These are phyloP conservation scores for Phialophora verrucosa DNA, from an alignment of 2,329 filamentous ascomycete genomes.

Conservation along the genomic window DNA sequence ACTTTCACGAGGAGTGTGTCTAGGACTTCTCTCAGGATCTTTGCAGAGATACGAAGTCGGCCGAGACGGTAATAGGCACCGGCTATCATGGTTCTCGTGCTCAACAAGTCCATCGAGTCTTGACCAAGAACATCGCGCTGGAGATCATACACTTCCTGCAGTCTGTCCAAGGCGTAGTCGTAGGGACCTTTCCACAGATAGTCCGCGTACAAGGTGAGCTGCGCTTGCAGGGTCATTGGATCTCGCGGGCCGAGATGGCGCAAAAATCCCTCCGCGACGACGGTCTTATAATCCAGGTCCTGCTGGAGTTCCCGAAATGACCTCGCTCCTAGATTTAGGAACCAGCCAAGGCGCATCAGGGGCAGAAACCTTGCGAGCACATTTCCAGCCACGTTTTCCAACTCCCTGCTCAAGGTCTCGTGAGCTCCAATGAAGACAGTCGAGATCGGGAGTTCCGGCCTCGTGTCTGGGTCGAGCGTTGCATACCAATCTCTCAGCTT, in stretches of 20 bases:
- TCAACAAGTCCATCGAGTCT: background rate
- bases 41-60: background rate
- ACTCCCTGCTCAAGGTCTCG: background rate
- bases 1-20: background rate
- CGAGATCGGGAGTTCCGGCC: background rate
- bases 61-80: background rate
- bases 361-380: slow-evolving; percentile 5
- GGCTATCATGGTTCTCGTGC: slow-evolving; percentile 1
- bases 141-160: background rate
- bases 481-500: slow-evolving; percentile 2
- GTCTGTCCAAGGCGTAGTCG: background rate
- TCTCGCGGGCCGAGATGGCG: background rate
- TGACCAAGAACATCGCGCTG: background rate
- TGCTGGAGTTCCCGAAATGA: slow-evolving; percentile 1
- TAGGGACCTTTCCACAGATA: slow-evolving; percentile 4
- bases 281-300: background rate
- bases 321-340: background rate
- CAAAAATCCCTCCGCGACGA: background rate
- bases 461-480: background rate
- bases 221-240: background rate
- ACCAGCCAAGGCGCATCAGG: slow-evolving; percentile 8
- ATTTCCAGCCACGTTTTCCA: background rate
- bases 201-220: slow-evolving; percentile 1
- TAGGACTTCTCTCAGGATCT: background rate
- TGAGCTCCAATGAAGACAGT: background rate